These are phyloP conservation scores for Talaromyces funiculosus DNA, from an alignment of 2,329 filamentous ascomycete genomes.

Conservation along the genomic window DNA sequence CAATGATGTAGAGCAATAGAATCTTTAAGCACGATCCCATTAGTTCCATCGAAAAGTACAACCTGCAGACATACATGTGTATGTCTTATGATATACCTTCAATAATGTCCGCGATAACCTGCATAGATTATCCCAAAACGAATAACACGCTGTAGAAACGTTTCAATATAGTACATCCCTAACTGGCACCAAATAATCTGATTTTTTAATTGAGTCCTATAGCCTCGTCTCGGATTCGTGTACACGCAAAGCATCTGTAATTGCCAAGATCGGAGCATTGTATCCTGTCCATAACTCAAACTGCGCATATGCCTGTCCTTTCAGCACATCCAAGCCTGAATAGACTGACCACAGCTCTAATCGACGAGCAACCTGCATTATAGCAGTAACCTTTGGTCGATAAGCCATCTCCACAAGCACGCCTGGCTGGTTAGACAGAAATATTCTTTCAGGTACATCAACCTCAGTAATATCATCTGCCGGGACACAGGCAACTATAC, in stretches of 20 bases:
- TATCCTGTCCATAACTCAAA: constrained; percentile 21
- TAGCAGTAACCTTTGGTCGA: not conserved
- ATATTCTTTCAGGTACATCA: constrained; percentile 18
- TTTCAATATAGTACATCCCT: too few species aligned
- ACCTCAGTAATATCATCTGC: constrained; percentile 20
- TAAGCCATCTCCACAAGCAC: constrained; percentile 4
- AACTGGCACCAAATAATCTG: not conserved
- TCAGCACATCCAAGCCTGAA: constrained; percentile 23
- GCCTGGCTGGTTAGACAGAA: not conserved
- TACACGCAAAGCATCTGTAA: constrained; percentile 15
- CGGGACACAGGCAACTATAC: constrained; percentile 7
- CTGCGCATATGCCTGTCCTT: constrained; percentile 23
- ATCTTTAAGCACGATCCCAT: too few species aligned
- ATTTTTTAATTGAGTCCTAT: not conserved
- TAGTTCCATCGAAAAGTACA: too few species aligned
- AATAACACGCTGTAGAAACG: too few species aligned
- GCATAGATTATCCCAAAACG: too few species aligned
- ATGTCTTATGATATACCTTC: too few species aligned
- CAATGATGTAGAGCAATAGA: too few species aligned
- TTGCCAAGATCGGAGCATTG: not conserved
- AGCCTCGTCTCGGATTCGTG: not conserved
- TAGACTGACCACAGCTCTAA: constrained; percentile 15
- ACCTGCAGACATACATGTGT: too few species aligned
- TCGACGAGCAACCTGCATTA: constrained; percentile 16
- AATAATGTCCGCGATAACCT: too few species aligned